Evolutionary conservation across 2,329 filamentous ascomycete genomes (phyloP).

Genomic region (Fusarium stilboides): DNA sequence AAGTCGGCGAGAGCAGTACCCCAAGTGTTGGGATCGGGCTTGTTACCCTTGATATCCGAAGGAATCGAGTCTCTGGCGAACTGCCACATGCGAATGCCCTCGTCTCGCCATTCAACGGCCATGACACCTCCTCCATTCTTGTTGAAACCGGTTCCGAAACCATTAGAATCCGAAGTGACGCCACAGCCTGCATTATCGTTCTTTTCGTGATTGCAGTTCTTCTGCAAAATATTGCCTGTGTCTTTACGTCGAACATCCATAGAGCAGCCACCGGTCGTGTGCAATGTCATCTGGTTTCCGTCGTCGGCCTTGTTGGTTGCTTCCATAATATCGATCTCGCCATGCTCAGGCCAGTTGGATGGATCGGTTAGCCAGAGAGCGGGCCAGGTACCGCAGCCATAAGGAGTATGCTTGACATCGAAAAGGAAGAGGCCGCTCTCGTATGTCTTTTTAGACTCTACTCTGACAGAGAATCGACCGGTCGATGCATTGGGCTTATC

Average conservation of each 20-base stretch:
- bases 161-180: conserved; percentile 60
- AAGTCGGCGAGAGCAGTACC: conserved; percentile 76
- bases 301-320: conserved; percentile 67
- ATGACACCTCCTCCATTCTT: conserved; percentile 69
- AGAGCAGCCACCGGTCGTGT: conserved; percentile 67
- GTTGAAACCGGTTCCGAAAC: conserved; percentile 70
- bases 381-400: conserved; percentile 76
- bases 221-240: conserved; percentile 60
- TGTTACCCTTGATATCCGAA: conserved; percentile 64
- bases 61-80: conserved; percentile 66
- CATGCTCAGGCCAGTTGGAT: conserved; percentile 73
- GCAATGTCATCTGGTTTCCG: conserved; percentile 73
- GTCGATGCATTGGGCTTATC: conserved; percentile 67
- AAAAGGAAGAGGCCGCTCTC: conserved; percentile 77
- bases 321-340: conserved; percentile 77
- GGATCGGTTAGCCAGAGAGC: conserved; percentile 76
- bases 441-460: conserved; percentile 73
- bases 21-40: conserved; percentile 74
- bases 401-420: conserved; percentile 74
- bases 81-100: conserved; percentile 76
- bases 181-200: conserved; percentile 72
- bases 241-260: conserved; percentile 70
- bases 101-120: conserved; percentile 72
- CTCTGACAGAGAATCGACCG: conserved; percentile 74
- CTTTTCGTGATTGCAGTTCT: conserved; percentile 66